Evolutionary conservation across 1,284 basidiomycete genomes (phyloP), one percentile per base, ranked within the genome.

Genomic region (Rhodotorula sp.): DNA sequence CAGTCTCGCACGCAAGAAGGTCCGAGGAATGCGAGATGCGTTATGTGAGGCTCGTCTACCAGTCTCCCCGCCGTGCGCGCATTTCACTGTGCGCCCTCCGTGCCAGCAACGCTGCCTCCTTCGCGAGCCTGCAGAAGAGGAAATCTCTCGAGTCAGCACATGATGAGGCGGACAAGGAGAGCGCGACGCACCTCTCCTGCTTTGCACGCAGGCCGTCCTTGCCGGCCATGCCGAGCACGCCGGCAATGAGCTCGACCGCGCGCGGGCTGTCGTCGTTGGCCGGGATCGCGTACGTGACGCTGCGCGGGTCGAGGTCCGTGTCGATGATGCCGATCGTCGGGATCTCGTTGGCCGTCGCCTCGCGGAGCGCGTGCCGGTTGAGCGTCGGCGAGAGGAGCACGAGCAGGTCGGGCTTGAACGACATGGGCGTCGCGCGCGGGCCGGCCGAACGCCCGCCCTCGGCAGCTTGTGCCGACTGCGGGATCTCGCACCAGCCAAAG

Each of bases 221-320:
- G 8, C 93, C 97, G 0, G 97, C 97, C 75, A 97, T 88, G 76
- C 92, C 93, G 64, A 99, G 84, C 13, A 98, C 88, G 41, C 94
- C 95, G 4, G 90, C 88, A 73, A 99, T 87, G 49, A 99, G 84
- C 80, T 98, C 95, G 57, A 92, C 91, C 25, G 93, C 91, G 65
- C 94, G 88, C 14, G 90, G 87, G 80, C 89, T 92, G 83, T 98
- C 96, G 83, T 98, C 96, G 82, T 99, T 99, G 52, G 93, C 95
- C 1, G 95, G 96, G 78, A 99, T 97, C 49, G 97, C 91, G 82
- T 98, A 99, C 86, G 97, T 98, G 71, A 99, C 95, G 50, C 94
- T 86, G 25, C 97, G 89, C 9, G 97, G 97, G 82, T 99, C 97
- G 53, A 90, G 91, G 81, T 99, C 93, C 44, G 93, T 92, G 83